These are phyloP conservation scores for Marasmius oreades DNA, from an alignment of 1,284 basidiomycete species.

Conservation along the genomic window DNA sequence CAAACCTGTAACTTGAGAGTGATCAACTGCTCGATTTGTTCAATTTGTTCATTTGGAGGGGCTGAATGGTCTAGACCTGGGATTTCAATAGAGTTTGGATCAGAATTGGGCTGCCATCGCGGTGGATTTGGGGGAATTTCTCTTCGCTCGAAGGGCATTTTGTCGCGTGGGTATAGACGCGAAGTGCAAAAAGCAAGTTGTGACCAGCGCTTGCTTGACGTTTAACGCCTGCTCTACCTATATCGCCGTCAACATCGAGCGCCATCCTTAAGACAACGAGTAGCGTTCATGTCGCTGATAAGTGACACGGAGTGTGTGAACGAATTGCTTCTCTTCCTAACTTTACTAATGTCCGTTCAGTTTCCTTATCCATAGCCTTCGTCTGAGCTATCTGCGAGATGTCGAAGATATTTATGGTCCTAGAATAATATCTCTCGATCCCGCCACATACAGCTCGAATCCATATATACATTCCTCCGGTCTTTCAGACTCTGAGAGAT, in stretches of 20 bases:
- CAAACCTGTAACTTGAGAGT: slow-evolving; percentile 80
- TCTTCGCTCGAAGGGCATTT: slow-evolving; percentile 25
- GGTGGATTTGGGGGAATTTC: slow-evolving; percentile 45
- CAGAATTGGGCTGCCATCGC: slow-evolving; percentile 62
- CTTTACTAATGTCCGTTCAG: slow-evolving; percentile 36
- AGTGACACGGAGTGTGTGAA: slow-evolving; percentile 11
- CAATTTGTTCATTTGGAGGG: slow-evolving; percentile 80
- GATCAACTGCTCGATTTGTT: slow-evolving; percentile 94
- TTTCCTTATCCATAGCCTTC: slow-evolving; percentile 82
- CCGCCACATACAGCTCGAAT: slow-evolving; percentile 62
- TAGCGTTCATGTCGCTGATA: slow-evolving; percentile 10
- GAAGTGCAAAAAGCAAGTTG: too few species aligned
- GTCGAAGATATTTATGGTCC: slow-evolving; percentile 82
- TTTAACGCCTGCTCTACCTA: background rate
- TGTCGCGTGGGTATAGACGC: too few species aligned
- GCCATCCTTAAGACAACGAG: too few species aligned
- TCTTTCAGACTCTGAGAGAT: slow-evolving; percentile 72
- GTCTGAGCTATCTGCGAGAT: slow-evolving; percentile 83
- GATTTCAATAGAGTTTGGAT: slow-evolving; percentile 63
- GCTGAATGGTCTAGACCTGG: slow-evolving; percentile 75
- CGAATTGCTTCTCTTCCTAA: background rate
- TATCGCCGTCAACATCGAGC: background rate
- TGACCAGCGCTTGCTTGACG: too few species aligned
- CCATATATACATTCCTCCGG: slow-evolving; percentile 79
- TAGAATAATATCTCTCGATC: slow-evolving; percentile 76